Evolutionary conservation across 2,329 filamentous ascomycete species (phyloP), one percentile per base, ranked within the genome.

Genomic region (Penicillium sp.): DNA sequence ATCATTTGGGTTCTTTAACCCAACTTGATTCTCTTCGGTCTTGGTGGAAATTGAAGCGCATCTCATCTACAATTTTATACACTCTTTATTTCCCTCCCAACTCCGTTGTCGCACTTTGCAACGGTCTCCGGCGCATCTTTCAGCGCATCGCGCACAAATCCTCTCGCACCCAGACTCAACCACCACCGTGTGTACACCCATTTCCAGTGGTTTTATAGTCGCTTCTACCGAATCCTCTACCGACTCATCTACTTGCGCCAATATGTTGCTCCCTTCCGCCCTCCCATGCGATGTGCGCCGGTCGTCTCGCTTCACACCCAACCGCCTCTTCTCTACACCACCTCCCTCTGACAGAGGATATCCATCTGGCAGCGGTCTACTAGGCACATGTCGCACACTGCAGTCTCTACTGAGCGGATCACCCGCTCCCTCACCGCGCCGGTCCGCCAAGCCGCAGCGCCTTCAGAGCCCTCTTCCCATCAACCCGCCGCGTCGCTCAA

Each of bases 21-120:
- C 8, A 69, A 74, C 26, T 78, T 78, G 37, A 75, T 85, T 42
- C 84, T 18, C 40, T 51, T 53, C 60, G 59, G 61, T 55, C 29
- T 27, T 16, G 35, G 53, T 47, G 47, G 20, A 52, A 42, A 37
- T 44, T 5, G 45, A 61, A 60, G 58, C 64, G 64, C 64, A 54
- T 47, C 20, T 31, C 23, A 24, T 37, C 32, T 4, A 32, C 23
- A 39, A 44, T 16, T 18, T 22, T 3, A 11, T 58, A 16, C 42
- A 41, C 49, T 50, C 46, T 22, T 59, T 65, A 55, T 55, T 28
- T 37, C n/a, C 39, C 20, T 23, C 26, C 16, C 35, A 49, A 50
- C 52, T 49, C 49, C 41, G 23, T 48, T 44, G 46, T 50, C 41
- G 51, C 58, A 55, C 49, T 42, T 54, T 50, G 37, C 52, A 53